Conservation (phyloP, 1,139 yeast species). For the Zygotorulaspora mrakii region DNA sequence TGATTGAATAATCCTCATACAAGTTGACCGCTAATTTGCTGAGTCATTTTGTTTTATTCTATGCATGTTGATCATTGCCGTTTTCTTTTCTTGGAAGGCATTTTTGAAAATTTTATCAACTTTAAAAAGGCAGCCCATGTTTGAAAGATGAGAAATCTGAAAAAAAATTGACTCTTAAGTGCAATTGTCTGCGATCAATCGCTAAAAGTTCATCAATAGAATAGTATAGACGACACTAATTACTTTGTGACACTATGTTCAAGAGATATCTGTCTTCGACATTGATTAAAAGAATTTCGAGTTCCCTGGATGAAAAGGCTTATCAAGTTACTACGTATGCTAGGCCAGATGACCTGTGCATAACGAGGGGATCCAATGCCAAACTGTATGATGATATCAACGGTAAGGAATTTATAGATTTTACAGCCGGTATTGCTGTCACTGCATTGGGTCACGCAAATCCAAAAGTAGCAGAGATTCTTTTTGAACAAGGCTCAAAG, state of each 20-base stretch:
- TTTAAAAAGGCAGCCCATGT: background rate
- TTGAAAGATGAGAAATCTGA: background rate
- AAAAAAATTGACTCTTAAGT: conserved; percentile 17
- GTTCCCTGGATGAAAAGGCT: conserved; percentile 14
- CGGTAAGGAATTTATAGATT: conserved; percentile 75
- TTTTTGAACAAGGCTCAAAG: conserved; percentile 66
- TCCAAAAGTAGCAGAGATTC: conserved; percentile 63
- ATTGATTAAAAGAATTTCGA: conserved; percentile 15
- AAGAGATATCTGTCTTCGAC: conserved; percentile 20
- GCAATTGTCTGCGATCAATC: conserved; percentile 21
- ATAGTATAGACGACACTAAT: background rate
- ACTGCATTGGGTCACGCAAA: conserved; percentile 90
- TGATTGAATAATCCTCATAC: too few relatives aligned
- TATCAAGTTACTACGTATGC: conserved; percentile 37
- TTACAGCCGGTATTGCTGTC: conserved; percentile 94
- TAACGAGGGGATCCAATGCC: conserved; percentile 35
- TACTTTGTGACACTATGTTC: conserved; percentile 12
- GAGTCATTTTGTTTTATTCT: too few relatives aligned
- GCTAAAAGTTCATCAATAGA: conserved; percentile 1
- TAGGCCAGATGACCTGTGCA: conserved; percentile 34
- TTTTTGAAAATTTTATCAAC: background rate
- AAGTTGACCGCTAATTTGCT: background rate
- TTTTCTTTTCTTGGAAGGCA: background rate
- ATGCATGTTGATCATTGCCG: background rate
- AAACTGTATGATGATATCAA: conserved; percentile 54